phyloP scores from a whole-genome alignment of 2,329 filamentous ascomycete genomes.

The Diaporthe humulicola region DNA sequence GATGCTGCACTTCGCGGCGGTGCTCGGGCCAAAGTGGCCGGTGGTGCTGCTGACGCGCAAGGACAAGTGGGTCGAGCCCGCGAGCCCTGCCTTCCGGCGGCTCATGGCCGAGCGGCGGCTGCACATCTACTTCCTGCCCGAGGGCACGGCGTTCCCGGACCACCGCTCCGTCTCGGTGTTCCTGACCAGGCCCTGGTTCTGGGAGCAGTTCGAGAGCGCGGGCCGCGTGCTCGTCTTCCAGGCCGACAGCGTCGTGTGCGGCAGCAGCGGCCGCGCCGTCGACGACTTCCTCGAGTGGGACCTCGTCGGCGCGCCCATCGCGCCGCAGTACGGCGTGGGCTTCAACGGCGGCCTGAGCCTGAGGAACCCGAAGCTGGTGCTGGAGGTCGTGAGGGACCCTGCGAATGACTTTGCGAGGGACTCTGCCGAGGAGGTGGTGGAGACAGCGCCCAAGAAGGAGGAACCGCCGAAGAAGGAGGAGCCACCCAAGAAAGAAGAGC shows the following conservation, averaged over 20 bases:
- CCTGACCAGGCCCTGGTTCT: constrained; percentile 52
- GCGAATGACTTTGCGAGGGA: constrained; percentile 34
- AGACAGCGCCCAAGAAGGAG: background rate
- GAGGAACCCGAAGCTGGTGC: constrained; percentile 46
- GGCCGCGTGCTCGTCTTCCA: constrained; percentile 54
- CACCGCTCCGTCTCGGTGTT: constrained; percentile 53
- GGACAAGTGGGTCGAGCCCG: constrained; percentile 43
- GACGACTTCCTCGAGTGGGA: constrained; percentile 55
- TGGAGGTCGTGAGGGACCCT: constrained; percentile 39
- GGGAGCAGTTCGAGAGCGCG: constrained; percentile 52
- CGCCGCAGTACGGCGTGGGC: constrained; percentile 41
- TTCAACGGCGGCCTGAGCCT: constrained; percentile 52
- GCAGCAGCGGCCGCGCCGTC: constrained; percentile 44
- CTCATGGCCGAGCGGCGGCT: constrained; percentile 51
- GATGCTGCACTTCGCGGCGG: constrained; percentile 49
- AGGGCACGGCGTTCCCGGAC: constrained; percentile 49
- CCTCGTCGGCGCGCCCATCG: constrained; percentile 50
- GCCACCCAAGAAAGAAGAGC: background rate
- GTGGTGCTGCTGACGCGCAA: constrained; percentile 58
- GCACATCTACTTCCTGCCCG: constrained; percentile 54
- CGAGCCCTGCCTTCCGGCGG: constrained; percentile 52
- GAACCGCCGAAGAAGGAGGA: background rate
- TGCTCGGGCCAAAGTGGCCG: constrained; percentile 58
- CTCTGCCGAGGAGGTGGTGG: background rate
- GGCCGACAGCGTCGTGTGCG: constrained; percentile 54